Evolutionary conservation across 371 early-diverging fungal genomes (phyloP).

Genomic region (Mortierella sp.): DNA sequence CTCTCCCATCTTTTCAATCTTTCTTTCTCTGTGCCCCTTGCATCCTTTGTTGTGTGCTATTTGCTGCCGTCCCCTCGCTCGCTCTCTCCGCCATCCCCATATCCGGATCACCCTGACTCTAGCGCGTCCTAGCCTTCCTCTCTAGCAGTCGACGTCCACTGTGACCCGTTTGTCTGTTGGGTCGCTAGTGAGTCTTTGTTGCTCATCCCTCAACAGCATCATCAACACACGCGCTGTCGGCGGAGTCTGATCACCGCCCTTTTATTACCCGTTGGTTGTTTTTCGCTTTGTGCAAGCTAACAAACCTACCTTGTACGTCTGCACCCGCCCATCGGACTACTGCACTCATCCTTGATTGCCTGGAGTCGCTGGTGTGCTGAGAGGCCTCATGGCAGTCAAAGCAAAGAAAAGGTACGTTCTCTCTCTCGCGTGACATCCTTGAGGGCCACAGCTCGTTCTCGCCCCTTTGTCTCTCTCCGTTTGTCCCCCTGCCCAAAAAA

Average conservation of each 20-base stretch:
- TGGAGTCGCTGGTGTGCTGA: neutral
- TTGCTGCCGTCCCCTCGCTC: neutral
- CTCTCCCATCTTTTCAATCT: neutral
- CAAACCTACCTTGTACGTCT: too few species aligned
- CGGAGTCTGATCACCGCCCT: too few species aligned
- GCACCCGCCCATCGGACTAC: neutral
- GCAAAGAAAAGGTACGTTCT: slow-evolving; percentile 27
- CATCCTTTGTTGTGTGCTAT: neutral
- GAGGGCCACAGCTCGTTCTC: neutral
- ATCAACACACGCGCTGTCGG: too few species aligned
- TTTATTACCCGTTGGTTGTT: too few species aligned
- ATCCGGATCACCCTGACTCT: too few species aligned
- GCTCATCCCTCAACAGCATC: too few species aligned
- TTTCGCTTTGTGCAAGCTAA: too few species aligned
- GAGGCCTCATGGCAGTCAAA: slow-evolving; percentile 25
- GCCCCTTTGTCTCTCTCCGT: neutral
- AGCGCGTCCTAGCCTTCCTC: too few species aligned
- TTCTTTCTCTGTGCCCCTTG: neutral
- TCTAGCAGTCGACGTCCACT: too few species aligned
- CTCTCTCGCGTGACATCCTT: neutral
- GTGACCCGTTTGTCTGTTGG: too few species aligned
- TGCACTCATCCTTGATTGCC: neutral
- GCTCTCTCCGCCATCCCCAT: neutral
- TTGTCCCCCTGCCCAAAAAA: too few species aligned
- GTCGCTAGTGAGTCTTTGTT: too few species aligned